Base-by-base conservation (phyloP, 768 basidiomycete species). In the Plicaturopsis crispa region DNA sequence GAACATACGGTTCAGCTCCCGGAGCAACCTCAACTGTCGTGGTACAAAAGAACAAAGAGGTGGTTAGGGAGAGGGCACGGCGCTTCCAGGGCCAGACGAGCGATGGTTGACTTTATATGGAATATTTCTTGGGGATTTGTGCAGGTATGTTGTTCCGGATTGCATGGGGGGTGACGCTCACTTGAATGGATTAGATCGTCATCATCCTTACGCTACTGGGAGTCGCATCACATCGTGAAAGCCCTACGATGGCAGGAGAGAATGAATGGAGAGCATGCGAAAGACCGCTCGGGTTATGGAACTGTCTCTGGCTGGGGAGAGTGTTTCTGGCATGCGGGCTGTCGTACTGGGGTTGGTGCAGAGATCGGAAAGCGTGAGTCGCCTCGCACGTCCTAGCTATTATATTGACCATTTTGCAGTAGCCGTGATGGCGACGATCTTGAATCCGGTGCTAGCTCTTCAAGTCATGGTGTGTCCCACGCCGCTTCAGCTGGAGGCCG, bases 211-310 rank as follows among this genome's bases (percentile, higher is more conserved):
- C 68, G 1, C 45, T 85, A 23, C 57, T 80, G 7, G 65, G 61
- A 6, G 55, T 72, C 23, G 68, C 73, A 5, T 67, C 73, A 1
- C 54, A 60, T 20, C 61, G 62, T 18, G 59, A 61, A 45, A 80
- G 74, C 45, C 73, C 72, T 2, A 62, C 56, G 1, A 33, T 63
- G 24, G 52, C 56, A 2, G 44, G 40, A 3, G 38, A 61, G 28
- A 69, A 65, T 34, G 82, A 85, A 58, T 81, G 81, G 66, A 48
- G 59, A 18, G 78, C 78, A 0, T 85, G 83, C 46, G 65, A 65
- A 31, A 68, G 75, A 13, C 82, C 83, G 6, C 54, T 85, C 18
- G 83, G 84, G 5, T 59, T 65, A 2, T 85, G 82, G 83, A 71
- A 78, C 36, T 64, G 67, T 24, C 59, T 85, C 4, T 85, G 83